phyloP scores from a whole-genome alignment of 495 filamentous ascomycete genomes.

The Glonium stellatum region DNA sequence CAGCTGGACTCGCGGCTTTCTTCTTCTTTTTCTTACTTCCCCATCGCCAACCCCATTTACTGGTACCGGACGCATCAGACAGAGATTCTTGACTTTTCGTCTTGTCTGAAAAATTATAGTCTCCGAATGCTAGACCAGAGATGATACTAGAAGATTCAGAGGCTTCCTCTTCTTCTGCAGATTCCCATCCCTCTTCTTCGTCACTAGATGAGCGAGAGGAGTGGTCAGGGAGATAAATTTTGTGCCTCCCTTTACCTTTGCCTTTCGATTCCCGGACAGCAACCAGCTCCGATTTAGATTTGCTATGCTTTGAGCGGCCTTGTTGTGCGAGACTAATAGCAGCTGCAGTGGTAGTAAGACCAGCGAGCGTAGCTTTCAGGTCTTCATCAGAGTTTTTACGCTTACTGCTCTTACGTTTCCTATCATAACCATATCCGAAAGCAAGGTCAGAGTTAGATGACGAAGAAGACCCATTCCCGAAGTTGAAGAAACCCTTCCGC shows the following conservation, averaged over 20 bases:
- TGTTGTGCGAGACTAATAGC: conserved; percentile 46
- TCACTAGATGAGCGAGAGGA: conserved; percentile 16
- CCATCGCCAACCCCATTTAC: conserved; percentile 56
- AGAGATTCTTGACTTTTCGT: conserved; percentile 43
- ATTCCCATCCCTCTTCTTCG: conserved; percentile 52
- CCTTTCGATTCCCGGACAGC: conserved; percentile 38
- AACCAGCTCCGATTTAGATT: conserved; percentile 33
- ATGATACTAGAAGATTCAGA: conserved; percentile 39
- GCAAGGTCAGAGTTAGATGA: conserved; percentile 52
- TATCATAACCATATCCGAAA: conserved; percentile 33
- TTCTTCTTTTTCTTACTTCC: conserved; percentile 46
- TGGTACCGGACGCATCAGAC: conserved; percentile 48
- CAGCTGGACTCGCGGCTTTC: conserved; percentile 17
- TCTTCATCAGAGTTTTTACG: conserved; percentile 38
- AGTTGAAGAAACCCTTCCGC: conserved; percentile 52
- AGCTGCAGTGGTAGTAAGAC: conserved; percentile 51
- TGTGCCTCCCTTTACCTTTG: conserved; percentile 11
- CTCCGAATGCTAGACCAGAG: conserved; percentile 52
- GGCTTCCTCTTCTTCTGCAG: conserved; percentile 48
- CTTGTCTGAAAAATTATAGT: conserved; percentile 32
- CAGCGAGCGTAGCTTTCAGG: conserved; percentile 49
- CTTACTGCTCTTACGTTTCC: conserved; percentile 22
- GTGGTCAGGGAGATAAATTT: neutral
- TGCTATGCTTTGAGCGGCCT: conserved; percentile 33
- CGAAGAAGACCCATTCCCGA: conserved; percentile 54